phyloP scores from a whole-genome alignment of 192 early-diverging fungal species.

The Gonapodya prolifera region DNA sequence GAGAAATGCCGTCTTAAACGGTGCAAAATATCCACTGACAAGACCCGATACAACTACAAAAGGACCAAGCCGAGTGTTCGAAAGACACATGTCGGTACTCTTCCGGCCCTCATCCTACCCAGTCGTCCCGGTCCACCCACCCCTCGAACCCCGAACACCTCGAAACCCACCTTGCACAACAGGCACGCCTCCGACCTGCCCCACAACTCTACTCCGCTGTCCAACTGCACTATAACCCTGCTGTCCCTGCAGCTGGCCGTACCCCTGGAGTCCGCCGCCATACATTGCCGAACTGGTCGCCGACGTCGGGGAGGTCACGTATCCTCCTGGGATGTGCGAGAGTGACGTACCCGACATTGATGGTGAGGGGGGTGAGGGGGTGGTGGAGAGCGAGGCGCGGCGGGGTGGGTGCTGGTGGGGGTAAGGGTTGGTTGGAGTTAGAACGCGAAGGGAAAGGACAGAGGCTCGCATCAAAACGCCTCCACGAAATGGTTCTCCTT shows the following conservation, averaged over 20 bases:
- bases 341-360: neutral
- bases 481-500: neutral
- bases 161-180: neutral
- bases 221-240: neutral
- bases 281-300: too few species aligned
- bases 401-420: neutral
- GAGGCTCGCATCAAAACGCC: neutral
- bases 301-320: neutral
- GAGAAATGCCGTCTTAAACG: neutral
- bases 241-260: neutral
- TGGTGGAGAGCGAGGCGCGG: neutral
- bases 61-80: neutral
- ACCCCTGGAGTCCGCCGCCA: too few species aligned
- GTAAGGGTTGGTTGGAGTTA: neutral
- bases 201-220: neutral
- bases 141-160: neutral
- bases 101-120: neutral
- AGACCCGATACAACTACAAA: neutral
- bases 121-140: neutral
- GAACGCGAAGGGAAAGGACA: neutral
- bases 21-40: neutral
- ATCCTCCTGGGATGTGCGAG: neutral
- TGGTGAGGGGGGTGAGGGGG: neutral
- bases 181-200: neutral
- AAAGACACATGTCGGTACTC: neutral